Percentiles rank a stretch among this genome's conserved stretches.
These are phyloP conservation scores for Ganoderma sinense DNA, from an alignment of 1,284 basidiomycete species.

Conservation along the genomic window DNA sequence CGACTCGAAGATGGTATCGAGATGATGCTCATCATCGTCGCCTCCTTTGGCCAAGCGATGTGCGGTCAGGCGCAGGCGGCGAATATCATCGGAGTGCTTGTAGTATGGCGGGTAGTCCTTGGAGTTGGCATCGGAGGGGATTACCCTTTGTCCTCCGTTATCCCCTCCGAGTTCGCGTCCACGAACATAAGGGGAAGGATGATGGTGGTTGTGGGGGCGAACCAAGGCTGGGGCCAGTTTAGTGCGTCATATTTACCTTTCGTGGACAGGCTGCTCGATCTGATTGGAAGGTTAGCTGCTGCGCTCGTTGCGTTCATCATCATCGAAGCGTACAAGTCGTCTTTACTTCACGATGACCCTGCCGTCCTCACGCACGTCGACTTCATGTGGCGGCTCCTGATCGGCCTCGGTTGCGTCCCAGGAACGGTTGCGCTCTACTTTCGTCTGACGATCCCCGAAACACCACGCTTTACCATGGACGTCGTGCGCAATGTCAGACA, in stretches of 20 bases:
- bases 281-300: constrained; percentile 49
- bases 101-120: constrained; percentile 74
- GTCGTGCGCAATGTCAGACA: constrained; percentile 85
- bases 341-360: constrained; percentile 57
- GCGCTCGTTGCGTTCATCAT: constrained; percentile 76
- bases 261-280: not conserved
- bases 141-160: constrained; percentile 71
- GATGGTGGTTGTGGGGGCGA: constrained; percentile 76
- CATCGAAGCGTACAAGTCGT: constrained; percentile 71
- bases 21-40: constrained; percentile 74
- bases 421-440: constrained; percentile 76
- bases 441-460: constrained; percentile 83
- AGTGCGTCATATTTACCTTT: constrained; percentile 35
- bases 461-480: constrained; percentile 90
- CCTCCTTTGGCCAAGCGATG: constrained; percentile 68
- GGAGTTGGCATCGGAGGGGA: constrained; percentile 80
- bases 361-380: constrained; percentile 57
- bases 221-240: constrained; percentile 76
- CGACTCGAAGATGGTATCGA: constrained; percentile 70
- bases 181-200: constrained; percentile 76
- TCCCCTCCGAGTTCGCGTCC: constrained; percentile 81
- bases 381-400: constrained; percentile 73
- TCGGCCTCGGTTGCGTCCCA: constrained; percentile 76
- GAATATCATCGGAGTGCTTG: constrained; percentile 74
- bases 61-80: constrained; percentile 67